Conservation (phyloP, 2,329 filamentous ascomycete species). For the Xylaria sp. region DNA sequence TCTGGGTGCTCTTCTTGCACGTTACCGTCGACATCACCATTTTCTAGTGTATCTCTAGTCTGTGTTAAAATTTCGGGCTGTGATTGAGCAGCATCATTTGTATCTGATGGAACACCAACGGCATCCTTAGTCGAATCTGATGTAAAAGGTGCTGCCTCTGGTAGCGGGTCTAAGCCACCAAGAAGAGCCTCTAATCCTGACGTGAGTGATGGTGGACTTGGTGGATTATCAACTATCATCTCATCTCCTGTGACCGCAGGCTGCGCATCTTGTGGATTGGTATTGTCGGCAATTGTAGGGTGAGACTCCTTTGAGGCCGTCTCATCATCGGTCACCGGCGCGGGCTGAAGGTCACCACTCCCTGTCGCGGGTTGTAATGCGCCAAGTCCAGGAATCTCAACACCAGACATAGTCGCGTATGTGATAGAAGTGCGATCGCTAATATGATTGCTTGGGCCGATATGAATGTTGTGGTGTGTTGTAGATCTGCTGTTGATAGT, state of each 20-base stretch:
- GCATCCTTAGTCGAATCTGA: constrained; percentile 9
- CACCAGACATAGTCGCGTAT: constrained; percentile 24
- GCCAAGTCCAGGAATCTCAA: constrained; percentile 49
- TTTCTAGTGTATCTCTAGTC: constrained; percentile 5
- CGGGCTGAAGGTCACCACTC: constrained; percentile 20
- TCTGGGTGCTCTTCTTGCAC: constrained; percentile 67
- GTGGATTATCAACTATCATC: constrained; percentile 41
- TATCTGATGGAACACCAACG: background rate
- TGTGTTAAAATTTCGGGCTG: constrained; percentile 3
- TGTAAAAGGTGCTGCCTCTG: constrained; percentile 31
- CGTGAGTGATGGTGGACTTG: constrained; percentile 50
- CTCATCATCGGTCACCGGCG: constrained; percentile 16
- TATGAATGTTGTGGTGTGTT: background rate
- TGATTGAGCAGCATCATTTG: background rate
- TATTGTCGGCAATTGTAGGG: background rate
- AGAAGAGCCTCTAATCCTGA: constrained; percentile 50
- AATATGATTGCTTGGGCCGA: background rate
- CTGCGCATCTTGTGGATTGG: constrained; percentile 7
- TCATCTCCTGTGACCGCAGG: constrained; percentile 12
- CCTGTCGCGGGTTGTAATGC: constrained; percentile 32
- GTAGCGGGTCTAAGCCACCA: constrained; percentile 46
- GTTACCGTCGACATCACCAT: constrained; percentile 15
- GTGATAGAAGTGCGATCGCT: background rate
- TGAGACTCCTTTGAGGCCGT: constrained; percentile 15
- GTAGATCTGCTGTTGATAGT: constrained; percentile 17